phyloP scores from a whole-genome alignment of 1,284 basidiomycete species.

The Porphyrellus sp. region DNA sequence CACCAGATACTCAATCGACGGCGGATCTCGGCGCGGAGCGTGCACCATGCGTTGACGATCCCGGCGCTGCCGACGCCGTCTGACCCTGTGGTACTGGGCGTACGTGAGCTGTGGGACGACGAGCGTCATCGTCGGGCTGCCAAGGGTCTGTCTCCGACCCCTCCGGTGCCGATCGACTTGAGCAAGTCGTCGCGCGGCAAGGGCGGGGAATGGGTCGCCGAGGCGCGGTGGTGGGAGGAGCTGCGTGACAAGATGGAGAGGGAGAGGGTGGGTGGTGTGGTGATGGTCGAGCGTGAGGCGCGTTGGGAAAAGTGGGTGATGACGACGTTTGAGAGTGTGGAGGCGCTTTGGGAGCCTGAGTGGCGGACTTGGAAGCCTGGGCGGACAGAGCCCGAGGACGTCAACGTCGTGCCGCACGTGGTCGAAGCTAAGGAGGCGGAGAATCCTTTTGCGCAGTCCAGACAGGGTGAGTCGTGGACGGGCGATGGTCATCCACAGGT shows the following conservation, averaged over 20 bases:
- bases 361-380: conserved; percentile 57
- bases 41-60: conserved; percentile 74
- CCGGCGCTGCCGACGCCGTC: conserved; percentile 48
- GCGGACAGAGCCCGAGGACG: conserved; percentile 1
- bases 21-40: conserved; percentile 58
- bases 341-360: conserved; percentile 66
- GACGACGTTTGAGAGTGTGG: conserved; percentile 85
- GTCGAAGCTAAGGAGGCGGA: conserved; percentile 7
- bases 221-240: conserved; percentile 69
- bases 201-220: conserved; percentile 66
- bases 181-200: conserved; percentile 54
- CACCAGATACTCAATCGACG: conserved; percentile 86
- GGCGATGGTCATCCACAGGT: conserved; percentile 14
- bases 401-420: background rate
- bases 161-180: conserved; percentile 62
- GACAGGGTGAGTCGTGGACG: conserved; percentile 15
- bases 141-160: conserved; percentile 66
- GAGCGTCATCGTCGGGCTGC: conserved; percentile 71
- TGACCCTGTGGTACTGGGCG: conserved; percentile 82
- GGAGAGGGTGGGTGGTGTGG: conserved; percentile 38
- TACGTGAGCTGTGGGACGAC: conserved; percentile 94
- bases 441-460: conserved; percentile 30
- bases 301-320: conserved; percentile 68
- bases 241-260: conserved; percentile 52
- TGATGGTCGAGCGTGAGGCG: conserved; percentile 30